phyloP scores from a whole-genome alignment of 257 asterid species.

The Ballota nigra region DNA sequence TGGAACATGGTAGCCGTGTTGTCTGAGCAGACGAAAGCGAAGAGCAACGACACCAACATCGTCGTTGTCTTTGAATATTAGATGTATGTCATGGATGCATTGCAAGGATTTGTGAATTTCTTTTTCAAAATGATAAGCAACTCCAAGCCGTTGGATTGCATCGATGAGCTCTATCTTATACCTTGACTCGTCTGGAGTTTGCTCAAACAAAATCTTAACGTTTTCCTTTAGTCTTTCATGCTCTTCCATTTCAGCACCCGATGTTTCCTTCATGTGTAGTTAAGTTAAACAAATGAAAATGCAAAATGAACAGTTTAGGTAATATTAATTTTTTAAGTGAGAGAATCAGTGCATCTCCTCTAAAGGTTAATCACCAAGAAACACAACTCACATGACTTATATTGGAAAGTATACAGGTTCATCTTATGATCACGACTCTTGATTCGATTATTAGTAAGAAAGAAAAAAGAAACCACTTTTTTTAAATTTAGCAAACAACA shows the following conservation, averaged over 20 bases:
- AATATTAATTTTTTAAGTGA: too few relatives aligned
- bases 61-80: neutral
- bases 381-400: neutral
- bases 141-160: constrained; percentile 35
- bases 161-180: constrained; percentile 19
- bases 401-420: too few relatives aligned
- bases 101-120: constrained; percentile 13
- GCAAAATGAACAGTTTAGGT: too few relatives aligned
- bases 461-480: too few relatives aligned
- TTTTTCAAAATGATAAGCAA: constrained; percentile 22
- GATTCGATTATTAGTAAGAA: too few relatives aligned
- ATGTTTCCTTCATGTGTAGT: constrained; percentile 1
- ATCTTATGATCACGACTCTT: too few relatives aligned
- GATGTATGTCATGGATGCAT: neutral
- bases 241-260: neutral
- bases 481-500: too few relatives aligned
- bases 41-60: constrained; percentile 30
- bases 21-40: constrained; percentile 38
- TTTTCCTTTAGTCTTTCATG: constrained; percentile 6
- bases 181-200: neutral
- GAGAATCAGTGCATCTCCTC: too few relatives aligned
- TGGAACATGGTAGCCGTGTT: constrained; percentile 28
- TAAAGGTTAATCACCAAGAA: neutral
- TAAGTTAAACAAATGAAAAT: too few relatives aligned
- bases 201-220: constrained; percentile 5